These are phyloP conservation scores for Dendrostoma leiphaemia DNA, from an alignment of 2,329 filamentous ascomycete genomes.

Conservation along the genomic window DNA sequence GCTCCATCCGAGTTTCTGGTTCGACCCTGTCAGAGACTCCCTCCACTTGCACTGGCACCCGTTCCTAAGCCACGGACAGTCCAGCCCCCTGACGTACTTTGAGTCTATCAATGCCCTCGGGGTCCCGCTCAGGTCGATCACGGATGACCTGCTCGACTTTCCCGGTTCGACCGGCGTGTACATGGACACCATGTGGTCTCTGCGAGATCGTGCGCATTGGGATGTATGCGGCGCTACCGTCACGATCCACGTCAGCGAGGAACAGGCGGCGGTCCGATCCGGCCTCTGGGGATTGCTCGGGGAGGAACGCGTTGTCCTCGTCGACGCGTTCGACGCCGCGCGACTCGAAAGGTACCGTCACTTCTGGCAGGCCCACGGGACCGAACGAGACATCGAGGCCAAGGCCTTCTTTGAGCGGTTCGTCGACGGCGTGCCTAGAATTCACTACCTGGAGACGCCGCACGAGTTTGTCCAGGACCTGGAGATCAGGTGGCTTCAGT, in stretches of 20 bases:
- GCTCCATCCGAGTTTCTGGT: background rate
- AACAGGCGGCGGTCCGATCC: background rate
- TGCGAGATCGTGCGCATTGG: background rate
- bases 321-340: background rate
- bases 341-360: background rate
- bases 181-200: background rate
- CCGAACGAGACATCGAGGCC: background rate
- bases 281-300: constrained; percentile 3
- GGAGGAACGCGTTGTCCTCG: constrained; percentile 3
- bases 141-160: background rate
- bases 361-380: background rate
- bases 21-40: background rate
- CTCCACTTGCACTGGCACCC: background rate
- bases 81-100: background rate
- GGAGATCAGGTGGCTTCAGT: background rate
- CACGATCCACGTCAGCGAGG: background rate
- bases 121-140: background rate
- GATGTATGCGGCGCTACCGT: background rate
- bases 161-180: too few relatives aligned
- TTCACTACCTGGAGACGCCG: background rate
- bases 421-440: background rate
- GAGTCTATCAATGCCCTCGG: background rate
- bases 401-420: background rate
- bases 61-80: too few relatives aligned
- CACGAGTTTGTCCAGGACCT: background rate